Evolutionary conservation across 768 basidiomycete genomes (phyloP).

Genomic region (Cytidiella melzeri): DNA sequence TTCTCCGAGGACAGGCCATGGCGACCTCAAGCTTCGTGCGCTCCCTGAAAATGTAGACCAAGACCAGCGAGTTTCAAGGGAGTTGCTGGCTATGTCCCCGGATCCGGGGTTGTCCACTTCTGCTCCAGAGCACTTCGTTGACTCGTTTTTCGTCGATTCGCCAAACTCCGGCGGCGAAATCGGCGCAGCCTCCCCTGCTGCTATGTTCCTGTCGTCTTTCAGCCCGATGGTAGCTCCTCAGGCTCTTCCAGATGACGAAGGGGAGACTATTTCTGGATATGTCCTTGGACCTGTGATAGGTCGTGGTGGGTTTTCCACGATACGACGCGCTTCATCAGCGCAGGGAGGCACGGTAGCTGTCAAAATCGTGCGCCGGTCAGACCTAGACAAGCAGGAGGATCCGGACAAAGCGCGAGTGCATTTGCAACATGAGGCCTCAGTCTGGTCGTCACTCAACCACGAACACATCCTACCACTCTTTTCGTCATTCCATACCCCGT

Average conservation of each 20-base stretch:
- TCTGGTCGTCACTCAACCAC: constrained; percentile 76
- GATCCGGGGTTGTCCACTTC: constrained; percentile 2
- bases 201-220: constrained; percentile 67
- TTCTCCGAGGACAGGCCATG: not conserved
- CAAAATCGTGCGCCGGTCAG: constrained; percentile 69
- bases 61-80: constrained; percentile 7
- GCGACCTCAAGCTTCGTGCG: constrained; percentile 1
- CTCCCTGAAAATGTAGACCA: constrained; percentile 7
- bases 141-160: constrained; percentile 8
- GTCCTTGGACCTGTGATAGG: constrained; percentile 72
- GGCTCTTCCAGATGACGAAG: constrained; percentile 56
- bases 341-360: constrained; percentile 68
- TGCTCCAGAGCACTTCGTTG: constrained; percentile 8
- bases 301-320: constrained; percentile 76
- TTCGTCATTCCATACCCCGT: constrained; percentile 46
- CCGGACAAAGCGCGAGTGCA: constrained; percentile 43
- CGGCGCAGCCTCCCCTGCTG: constrained; percentile 54
- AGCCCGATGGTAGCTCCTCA: constrained; percentile 32
- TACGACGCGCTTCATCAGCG: constrained; percentile 60
- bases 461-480: constrained; percentile 87
- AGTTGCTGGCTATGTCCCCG: not conserved
- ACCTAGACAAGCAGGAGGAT: constrained; percentile 47
- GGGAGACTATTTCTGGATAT: constrained; percentile 63
- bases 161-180: constrained; percentile 9
- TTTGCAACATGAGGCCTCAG: constrained; percentile 60